Conservation (phyloP, 495 filamentous ascomycete genomes). For the Daldinia concentrica region DNA sequence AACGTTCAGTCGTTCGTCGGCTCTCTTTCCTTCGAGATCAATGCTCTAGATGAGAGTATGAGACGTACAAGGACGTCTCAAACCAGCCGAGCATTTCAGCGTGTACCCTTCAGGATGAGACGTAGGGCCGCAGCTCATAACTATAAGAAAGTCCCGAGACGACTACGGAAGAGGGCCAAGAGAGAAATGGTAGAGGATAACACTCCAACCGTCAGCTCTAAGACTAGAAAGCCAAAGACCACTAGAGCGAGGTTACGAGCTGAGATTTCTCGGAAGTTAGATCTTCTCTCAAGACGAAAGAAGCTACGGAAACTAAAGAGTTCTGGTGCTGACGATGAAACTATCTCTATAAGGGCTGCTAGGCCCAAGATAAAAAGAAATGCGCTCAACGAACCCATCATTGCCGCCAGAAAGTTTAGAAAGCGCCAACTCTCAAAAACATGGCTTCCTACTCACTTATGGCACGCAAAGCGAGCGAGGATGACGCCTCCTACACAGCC, state of each 20-base stretch:
- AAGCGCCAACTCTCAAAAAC: conserved; percentile 89
- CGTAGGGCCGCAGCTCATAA: conserved; percentile 94
- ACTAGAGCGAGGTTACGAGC: conserved; percentile 76
- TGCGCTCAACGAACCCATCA: conserved; percentile 70
- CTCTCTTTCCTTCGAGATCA: conserved; percentile 88
- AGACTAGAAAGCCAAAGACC: conserved; percentile 74
- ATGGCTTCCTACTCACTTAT: conserved; percentile 95
- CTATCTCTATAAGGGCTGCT: conserved; percentile 54
- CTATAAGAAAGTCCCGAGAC: conserved; percentile 86
- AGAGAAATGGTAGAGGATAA: conserved; percentile 93
- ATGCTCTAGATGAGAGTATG: conserved; percentile 82
- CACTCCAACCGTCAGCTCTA: conserved; percentile 80
- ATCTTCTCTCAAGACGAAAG: conserved; percentile 68
- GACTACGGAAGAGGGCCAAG: conserved; percentile 73
- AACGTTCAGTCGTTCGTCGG: conserved; percentile 83
- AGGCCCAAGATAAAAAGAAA: conserved; percentile 77
- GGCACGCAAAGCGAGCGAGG: conserved; percentile 88
- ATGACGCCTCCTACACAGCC: conserved; percentile 83
- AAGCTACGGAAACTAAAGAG: conserved; percentile 62
- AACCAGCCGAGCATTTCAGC: conserved; percentile 83
- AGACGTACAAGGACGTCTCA: conserved; percentile 70
- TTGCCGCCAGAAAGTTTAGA: conserved; percentile 74
- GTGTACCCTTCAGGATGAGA: conserved; percentile 83
- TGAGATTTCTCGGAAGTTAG: conserved; percentile 80
- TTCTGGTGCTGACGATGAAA: conserved; percentile 39